Evolutionary conservation across 768 basidiomycete genomes (phyloP).

Genomic region (Suillus placidus): DNA sequence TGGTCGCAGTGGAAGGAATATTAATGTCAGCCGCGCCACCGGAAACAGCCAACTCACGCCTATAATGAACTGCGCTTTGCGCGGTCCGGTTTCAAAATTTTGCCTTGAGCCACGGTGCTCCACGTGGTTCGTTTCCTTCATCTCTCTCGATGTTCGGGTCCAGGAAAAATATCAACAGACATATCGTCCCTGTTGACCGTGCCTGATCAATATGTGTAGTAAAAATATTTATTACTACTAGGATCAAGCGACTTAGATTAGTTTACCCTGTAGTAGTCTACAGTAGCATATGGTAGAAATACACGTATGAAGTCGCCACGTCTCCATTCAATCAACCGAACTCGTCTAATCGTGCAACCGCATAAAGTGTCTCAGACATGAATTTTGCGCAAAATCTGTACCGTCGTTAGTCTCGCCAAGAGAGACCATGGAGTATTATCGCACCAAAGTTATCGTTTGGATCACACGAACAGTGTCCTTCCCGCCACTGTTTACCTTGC

Average conservation of each 20-base stretch:
- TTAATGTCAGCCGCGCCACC: neutral
- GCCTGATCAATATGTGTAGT: neutral
- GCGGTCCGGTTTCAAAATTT: neutral
- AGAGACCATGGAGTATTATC: constrained; percentile 21
- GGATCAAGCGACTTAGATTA: constrained; percentile 2
- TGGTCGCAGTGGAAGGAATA: constrained; percentile 1
- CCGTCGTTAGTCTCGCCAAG: constrained; percentile 3
- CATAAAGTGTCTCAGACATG: constrained; percentile 32
- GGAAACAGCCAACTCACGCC: neutral
- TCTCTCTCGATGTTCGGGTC: neutral
- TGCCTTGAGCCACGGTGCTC: neutral
- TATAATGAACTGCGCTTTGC: constrained; percentile 4
- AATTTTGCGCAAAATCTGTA: constrained; percentile 31
- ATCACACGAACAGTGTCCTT: constrained; percentile 89
- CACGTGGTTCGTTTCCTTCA: neutral
- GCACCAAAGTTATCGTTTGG: constrained; percentile 71
- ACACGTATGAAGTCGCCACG: neutral
- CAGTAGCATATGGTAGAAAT: constrained; percentile 4
- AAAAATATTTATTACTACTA: neutral
- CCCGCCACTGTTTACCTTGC: constrained; percentile 69
- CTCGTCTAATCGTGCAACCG: constrained; percentile 26
- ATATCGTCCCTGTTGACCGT: neutral
- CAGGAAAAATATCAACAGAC: neutral
- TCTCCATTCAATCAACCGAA: neutral
- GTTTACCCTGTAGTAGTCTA: neutral